phyloP scores from a whole-genome alignment of 2,329 filamentous ascomycete genomes.

The Trichoderma breve region DNA sequence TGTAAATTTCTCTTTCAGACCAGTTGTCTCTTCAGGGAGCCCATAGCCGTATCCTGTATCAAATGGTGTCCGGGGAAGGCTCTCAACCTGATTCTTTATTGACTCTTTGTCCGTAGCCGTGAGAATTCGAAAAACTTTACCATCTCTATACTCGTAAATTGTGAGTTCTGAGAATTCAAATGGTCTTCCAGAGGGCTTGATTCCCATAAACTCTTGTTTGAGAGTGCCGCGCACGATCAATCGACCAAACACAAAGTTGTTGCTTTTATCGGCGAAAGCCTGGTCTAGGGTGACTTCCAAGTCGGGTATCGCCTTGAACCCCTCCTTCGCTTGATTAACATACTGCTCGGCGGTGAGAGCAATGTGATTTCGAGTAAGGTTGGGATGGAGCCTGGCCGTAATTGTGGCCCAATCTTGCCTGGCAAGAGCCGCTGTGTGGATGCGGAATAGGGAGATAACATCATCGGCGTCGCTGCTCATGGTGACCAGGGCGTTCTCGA shows the following conservation, averaged over 20 bases:
- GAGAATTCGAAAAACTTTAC: neutral
- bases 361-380: neutral
- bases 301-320: neutral
- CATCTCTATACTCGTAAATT: neutral
- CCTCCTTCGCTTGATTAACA: neutral
- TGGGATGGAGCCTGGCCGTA: neutral
- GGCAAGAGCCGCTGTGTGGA: neutral
- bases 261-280: neutral
- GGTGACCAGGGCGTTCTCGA: neutral
- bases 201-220: neutral
- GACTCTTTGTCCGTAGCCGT: neutral
- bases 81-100: neutral
- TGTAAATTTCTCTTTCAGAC: neutral
- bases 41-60: neutral
- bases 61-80: neutral
- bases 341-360: neutral
- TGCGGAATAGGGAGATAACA: neutral
- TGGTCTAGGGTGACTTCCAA: neutral
- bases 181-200: neutral
- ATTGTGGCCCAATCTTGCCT: neutral
- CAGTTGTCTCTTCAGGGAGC: neutral
- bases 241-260: neutral
- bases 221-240: neutral
- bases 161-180: neutral
- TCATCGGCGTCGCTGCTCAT: neutral